These are phyloP conservation scores for Fusarium euwallaceae DNA, from an alignment of 2,329 filamentous ascomycete genomes.

Conservation along the genomic window DNA sequence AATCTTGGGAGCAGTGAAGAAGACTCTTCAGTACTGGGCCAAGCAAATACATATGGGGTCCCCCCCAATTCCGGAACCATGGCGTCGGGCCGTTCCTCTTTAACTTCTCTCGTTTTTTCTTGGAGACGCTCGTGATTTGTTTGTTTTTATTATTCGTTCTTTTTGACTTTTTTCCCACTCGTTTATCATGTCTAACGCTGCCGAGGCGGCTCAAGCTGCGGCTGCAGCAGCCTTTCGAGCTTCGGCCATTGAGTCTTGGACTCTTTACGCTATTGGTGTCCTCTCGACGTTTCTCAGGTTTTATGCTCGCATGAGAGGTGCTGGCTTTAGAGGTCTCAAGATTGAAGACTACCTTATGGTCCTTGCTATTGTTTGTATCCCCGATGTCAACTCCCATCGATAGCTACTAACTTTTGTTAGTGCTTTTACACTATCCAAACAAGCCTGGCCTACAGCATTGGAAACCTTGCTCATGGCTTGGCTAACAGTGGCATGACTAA, in stretches of 20 bases:
- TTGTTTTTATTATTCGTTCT: background rate
- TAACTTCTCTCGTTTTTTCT: background rate
- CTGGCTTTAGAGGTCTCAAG: constrained; percentile 43
- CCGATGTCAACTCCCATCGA: background rate
- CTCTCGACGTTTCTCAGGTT: constrained; percentile 46
- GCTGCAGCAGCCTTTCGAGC: constrained; percentile 16
- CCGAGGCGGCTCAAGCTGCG: constrained; percentile 19
- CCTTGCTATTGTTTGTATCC: constrained; percentile 27
- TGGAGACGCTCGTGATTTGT: background rate
- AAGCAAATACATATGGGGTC: background rate
- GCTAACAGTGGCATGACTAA: constrained; percentile 69
- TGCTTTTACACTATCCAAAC: constrained; percentile 64
- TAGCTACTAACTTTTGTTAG: constrained; percentile 47
- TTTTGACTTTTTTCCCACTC: background rate
- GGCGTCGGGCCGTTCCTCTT: background rate
- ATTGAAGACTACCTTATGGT: constrained; percentile 50
- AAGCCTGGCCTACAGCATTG: constrained; percentile 62
- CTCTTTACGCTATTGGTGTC: constrained; percentile 46
- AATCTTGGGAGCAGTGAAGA: background rate
- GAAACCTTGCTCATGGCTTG: constrained; percentile 60
- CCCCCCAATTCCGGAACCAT: background rate
- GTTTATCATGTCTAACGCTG: constrained; percentile 8
- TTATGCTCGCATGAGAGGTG: constrained; percentile 45
- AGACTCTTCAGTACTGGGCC: background rate
- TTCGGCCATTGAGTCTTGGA: constrained; percentile 45